These are phyloP conservation scores for Periconia sp. DNA, from an alignment of 2,329 filamentous ascomycete genomes.

Conservation along the genomic window DNA sequence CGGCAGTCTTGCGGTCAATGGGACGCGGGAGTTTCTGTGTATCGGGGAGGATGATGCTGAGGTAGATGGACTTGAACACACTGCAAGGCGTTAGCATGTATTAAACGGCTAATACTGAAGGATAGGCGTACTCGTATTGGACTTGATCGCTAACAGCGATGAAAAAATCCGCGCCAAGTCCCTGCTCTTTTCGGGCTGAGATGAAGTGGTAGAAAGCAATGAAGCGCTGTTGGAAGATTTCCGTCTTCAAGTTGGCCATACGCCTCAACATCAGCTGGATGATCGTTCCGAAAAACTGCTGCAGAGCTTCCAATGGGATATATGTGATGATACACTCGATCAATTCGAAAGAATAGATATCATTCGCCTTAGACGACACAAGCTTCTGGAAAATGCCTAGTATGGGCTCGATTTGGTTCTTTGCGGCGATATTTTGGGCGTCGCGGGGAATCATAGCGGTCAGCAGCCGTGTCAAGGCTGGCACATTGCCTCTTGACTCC, in stretches of 20 bases:
- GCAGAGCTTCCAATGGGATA: conserved; percentile 75
- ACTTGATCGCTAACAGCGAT: conserved; percentile 82
- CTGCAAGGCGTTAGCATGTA: conserved; percentile 49
- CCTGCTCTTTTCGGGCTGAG: conserved; percentile 76
- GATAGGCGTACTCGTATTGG: conserved; percentile 64
- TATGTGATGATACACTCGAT: conserved; percentile 78
- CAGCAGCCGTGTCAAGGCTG: conserved; percentile 84
- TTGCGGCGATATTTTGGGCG: conserved; percentile 72
- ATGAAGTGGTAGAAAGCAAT: conserved; percentile 94
- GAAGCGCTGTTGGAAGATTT: conserved; percentile 85
- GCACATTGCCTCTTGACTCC: conserved; percentile 92
- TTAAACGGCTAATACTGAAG: not conserved
- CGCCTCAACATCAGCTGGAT: conserved; percentile 81
- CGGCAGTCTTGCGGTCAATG: conserved; percentile 89
- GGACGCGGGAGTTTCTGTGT: conserved; percentile 88
- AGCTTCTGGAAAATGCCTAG: conserved; percentile 97
- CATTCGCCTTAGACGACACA: conserved; percentile 79
- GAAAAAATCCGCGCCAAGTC: conserved; percentile 92
- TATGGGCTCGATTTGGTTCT: conserved; percentile 84
- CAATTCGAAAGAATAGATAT: conserved; percentile 86
- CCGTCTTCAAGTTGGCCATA: conserved; percentile 74
- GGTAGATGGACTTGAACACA: conserved; percentile 85
- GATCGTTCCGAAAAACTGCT: conserved; percentile 80
- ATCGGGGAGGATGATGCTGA: conserved; percentile 82
- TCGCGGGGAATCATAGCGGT: conserved; percentile 83